These are phyloP conservation scores for Acanthamoeba sp. DNA, from an alignment of 208 protist genomes.

Conservation along the genomic window DNA sequence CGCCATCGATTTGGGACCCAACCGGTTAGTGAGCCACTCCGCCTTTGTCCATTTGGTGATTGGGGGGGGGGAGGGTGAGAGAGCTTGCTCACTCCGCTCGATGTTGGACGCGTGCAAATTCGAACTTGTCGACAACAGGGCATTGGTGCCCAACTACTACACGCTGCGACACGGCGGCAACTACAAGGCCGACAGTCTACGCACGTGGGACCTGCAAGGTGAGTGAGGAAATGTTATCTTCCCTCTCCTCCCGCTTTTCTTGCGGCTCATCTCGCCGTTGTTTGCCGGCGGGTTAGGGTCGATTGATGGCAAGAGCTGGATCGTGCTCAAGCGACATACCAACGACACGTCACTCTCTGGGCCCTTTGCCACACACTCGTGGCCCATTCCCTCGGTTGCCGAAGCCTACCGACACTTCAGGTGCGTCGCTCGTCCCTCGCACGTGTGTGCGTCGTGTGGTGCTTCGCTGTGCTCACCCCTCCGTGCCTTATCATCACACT, in stretches of 20 bases:
- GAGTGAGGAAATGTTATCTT: no score
- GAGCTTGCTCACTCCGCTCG: no score
- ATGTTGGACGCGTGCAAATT: no score
- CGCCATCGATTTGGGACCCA: slow-evolving; percentile 76
- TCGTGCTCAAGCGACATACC: slow-evolving; percentile 75
- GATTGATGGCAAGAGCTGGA: slow-evolving; percentile 77
- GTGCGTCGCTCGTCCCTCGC: not conserved
- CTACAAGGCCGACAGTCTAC: slow-evolving; percentile 78
- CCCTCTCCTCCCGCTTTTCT: no score
- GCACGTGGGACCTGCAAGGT: slow-evolving; percentile 81
- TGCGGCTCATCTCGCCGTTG: no score
- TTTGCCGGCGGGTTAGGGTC: slow-evolving; percentile 4
- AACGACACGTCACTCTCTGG: slow-evolving; percentile 79
- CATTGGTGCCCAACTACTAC: slow-evolving; percentile 79
- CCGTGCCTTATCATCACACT: no score
- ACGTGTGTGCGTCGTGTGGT: not conserved
- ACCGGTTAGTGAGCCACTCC: not conserved
- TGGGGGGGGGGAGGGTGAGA: no score
- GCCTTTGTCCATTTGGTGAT: no score
- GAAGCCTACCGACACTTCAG: slow-evolving; percentile 79
- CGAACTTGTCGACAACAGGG: not conserved
- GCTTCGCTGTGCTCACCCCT: no score
- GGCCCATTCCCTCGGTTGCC: slow-evolving; percentile 66
- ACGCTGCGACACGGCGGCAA: slow-evolving; percentile 76
- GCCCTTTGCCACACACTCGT: slow-evolving; percentile 53